Evolutionary conservation across 306 rosid genomes (phyloP).

Genomic region (Prunus salicina): DNA sequence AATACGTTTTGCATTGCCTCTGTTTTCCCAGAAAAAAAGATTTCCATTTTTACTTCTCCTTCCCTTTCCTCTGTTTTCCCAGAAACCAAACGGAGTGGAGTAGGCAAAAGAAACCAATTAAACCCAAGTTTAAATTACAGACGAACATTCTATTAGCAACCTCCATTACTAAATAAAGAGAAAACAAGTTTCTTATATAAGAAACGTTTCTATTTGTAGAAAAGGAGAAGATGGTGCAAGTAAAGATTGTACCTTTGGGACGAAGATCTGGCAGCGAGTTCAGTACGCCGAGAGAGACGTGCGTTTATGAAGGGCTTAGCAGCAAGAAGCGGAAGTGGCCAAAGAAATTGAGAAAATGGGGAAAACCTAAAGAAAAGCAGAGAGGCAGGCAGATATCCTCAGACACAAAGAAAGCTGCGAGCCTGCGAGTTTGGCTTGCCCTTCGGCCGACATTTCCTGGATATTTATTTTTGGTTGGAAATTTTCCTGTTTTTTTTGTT

Average conservation of each 20-base stretch:
- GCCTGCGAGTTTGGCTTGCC: background rate
- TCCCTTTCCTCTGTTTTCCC: too few species aligned
- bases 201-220: background rate
- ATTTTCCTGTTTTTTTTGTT: too few species aligned
- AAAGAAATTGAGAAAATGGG: background rate
- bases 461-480: too few species aligned
- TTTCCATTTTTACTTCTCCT: too few species aligned
- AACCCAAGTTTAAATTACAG: background rate
- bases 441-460: background rate
- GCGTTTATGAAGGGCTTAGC: background rate
- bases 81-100: conserved; percentile 8
- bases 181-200: background rate
- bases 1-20: background rate
- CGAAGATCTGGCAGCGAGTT: conserved; percentile 1
- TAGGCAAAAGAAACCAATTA: conserved; percentile 6
- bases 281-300: conserved; percentile 1
- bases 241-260: conserved; percentile 7
- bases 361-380: background rate
- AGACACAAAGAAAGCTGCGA: background rate
- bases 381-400: background rate
- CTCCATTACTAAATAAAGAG: background rate
- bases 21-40: too few species aligned
- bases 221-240: background rate
- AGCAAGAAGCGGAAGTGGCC: background rate
- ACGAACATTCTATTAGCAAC: background rate